Base-by-base conservation (phyloP, 345 rosid species). In the Gossypium thurberi region DNA sequence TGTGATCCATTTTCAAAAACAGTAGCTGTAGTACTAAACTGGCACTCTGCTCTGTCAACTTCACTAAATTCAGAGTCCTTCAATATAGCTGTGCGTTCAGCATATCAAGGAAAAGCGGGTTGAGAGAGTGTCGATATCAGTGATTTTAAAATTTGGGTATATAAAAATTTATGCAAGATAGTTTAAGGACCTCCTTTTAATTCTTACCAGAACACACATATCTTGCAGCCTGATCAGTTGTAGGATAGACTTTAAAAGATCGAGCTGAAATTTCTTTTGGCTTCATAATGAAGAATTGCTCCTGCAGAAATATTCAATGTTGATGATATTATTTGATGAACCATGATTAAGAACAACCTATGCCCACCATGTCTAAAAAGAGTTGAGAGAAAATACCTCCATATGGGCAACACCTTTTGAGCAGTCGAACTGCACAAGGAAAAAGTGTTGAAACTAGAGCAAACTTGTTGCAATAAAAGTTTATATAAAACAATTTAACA, bases 11-110 rank as follows among this genome's bases (percentile, higher is more conserved):
- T 95, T 76, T 92, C 92, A 48, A 88, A 81, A 76, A 88, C 75
- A 0, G 97, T 92, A 20, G 97, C 89, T n/a, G 91, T 92, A 42
- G 98, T 92, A 78, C 87, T 90, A 81, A 95, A 95, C 61, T 95
- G 97, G 78, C 98, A 95, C 73, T 90, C 97, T 13, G 99, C 98
- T 86, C 96, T 84, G 79, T 92, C 99, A 71, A 84, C 94, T 84
- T 95, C 99, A 33, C 23, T 82, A 58, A 23, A 58, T 58, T 25
- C 62, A 12, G 62, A 58, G 37, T 58, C 62, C 37, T 58, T 58
- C 62, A 95, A 81, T 77, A 92, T 91, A 64, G 96, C 99, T 89
- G 25, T 18, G 87, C 77, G 87, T 65, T 65, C 26, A 43, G 26
- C 6, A 67, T 26, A 52, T 60, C 60, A 81, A 21, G 56, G 14